phyloP scores from a whole-genome alignment of 257 asterid genomes.

The Solanum commersonii region DNA sequence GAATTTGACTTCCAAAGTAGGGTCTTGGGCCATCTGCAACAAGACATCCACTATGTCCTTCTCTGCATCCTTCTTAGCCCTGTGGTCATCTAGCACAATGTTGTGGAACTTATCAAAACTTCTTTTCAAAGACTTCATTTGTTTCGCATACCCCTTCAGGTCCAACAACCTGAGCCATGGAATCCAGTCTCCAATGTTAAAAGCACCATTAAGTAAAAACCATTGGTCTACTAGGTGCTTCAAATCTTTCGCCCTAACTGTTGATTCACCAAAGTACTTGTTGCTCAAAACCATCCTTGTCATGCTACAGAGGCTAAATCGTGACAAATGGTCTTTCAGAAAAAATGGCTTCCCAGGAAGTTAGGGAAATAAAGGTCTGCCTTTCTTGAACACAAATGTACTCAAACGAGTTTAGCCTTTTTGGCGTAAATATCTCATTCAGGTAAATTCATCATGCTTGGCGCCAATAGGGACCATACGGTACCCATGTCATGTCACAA shows the following conservation, averaged over 20 bases:
- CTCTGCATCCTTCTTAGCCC: not conserved
- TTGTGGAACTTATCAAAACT: conserved; percentile 15
- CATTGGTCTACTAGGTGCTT: conserved; percentile 17
- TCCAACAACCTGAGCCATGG: conserved; percentile 44
- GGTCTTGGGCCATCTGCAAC: conserved; percentile 21
- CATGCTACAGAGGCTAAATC: conserved; percentile 3
- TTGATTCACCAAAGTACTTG: conserved; percentile 5
- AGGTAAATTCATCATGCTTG: conserved; percentile 20
- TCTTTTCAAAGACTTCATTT: conserved; percentile 15
- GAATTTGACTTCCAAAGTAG: conserved; percentile 22
- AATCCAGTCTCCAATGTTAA: conserved; percentile 36
- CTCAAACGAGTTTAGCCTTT: conserved; percentile 15
- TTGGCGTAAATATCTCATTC: conserved; percentile 4
- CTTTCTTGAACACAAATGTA: conserved; percentile 16
- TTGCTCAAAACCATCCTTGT: conserved; percentile 19
- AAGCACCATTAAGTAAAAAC: conserved; percentile 15
- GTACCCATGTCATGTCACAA: conserved; percentile 20
- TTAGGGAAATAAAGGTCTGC: conserved; percentile 8
- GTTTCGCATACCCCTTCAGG: conserved; percentile 27
- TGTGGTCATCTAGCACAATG: conserved; percentile 29
- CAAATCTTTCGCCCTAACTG: conserved; percentile 5
- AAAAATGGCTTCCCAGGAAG: conserved; percentile 21
- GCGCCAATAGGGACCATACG: conserved; percentile 29
- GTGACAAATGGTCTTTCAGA: conserved; percentile 9
- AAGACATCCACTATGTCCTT: conserved; percentile 17